Evolutionary conservation across 345 rosid genomes (phyloP).

Genomic region (Kandelia obovata): DNA sequence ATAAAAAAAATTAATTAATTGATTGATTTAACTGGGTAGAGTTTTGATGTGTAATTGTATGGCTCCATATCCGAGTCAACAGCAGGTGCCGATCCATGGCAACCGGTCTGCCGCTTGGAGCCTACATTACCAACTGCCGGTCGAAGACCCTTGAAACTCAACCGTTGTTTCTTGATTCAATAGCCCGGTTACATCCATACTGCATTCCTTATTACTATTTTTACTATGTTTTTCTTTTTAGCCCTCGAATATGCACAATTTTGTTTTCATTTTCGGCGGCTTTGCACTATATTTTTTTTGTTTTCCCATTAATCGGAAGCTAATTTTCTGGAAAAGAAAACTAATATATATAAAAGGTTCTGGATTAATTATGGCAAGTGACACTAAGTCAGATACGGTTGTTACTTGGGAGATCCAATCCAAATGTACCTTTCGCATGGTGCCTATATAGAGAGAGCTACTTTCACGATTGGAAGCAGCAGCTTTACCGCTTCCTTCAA

Average conservation of each 20-base stretch:
- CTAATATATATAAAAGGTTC: no score
- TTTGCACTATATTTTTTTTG: neutral
- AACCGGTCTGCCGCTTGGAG: constrained; percentile 15
- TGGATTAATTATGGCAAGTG: neutral
- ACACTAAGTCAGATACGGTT: constrained; percentile 28
- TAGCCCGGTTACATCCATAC: constrained; percentile 16
- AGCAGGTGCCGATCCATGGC: constrained; percentile 1
- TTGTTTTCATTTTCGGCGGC: neutral
- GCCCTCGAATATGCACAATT: no score
- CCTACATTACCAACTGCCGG: constrained; percentile 16
- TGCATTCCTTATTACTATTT: neutral
- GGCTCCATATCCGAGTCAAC: constrained; percentile 4
- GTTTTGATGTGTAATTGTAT: neutral
- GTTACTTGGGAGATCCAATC: neutral
- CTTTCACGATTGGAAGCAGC: constrained; percentile 4
- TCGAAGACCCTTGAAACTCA: constrained; percentile 30
- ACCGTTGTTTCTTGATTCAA: constrained; percentile 23
- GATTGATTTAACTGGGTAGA: no score
- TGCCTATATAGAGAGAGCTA: neutral
- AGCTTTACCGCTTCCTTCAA: constrained; percentile 1
- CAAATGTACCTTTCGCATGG: constrained; percentile 8
- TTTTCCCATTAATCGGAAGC: no score
- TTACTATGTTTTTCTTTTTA: no score
- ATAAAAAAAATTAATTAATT: no score
- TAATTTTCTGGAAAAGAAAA: no score